These are phyloP conservation scores for Saccharum officinarum DNA, from an alignment of 176 grass and related monocot species.

Conservation along the genomic window DNA sequence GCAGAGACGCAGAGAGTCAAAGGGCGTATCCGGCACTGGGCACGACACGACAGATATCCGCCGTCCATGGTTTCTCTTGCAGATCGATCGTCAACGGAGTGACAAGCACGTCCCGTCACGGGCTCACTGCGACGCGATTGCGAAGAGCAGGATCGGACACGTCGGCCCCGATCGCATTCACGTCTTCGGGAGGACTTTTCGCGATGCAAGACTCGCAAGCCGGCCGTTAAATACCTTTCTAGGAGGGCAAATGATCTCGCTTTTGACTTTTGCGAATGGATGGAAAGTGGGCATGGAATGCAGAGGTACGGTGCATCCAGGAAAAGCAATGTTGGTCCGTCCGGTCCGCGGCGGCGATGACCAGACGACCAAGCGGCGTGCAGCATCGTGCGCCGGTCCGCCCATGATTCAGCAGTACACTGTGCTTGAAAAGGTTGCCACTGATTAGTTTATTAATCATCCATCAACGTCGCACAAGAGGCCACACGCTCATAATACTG, in stretches of 20 bases:
- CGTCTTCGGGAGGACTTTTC: not conserved
- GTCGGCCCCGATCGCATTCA: not conserved
- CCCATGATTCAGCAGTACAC: not conserved
- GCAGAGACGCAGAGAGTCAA: not conserved
- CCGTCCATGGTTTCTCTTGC: not conserved
- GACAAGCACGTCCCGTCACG: not conserved
- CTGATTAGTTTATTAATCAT: conserved; percentile 10
- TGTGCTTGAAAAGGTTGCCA: not conserved
- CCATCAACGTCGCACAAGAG: not conserved
- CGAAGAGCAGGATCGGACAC: not conserved
- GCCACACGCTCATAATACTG: not conserved
- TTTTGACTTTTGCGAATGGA: conserved; percentile 6
- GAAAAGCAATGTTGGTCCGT: conserved; percentile 29
- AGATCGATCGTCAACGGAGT: not conserved
- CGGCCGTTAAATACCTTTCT: not conserved
- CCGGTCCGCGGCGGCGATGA: not conserved
- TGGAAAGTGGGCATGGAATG: not conserved
- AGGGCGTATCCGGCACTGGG: not conserved
- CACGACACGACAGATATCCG: not conserved
- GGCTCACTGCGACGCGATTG: not conserved
- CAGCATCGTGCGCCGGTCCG: conserved; percentile 21
- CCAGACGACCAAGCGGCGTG: conserved; percentile 13
- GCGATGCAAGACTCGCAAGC: not conserved
- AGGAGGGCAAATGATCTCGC: not conserved
- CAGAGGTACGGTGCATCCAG: not conserved